Evolutionary conservation across 1,284 basidiomycete genomes (phyloP), one percentile per base, ranked within the genome.

Genomic region (Neonothopanus nambi): DNA sequence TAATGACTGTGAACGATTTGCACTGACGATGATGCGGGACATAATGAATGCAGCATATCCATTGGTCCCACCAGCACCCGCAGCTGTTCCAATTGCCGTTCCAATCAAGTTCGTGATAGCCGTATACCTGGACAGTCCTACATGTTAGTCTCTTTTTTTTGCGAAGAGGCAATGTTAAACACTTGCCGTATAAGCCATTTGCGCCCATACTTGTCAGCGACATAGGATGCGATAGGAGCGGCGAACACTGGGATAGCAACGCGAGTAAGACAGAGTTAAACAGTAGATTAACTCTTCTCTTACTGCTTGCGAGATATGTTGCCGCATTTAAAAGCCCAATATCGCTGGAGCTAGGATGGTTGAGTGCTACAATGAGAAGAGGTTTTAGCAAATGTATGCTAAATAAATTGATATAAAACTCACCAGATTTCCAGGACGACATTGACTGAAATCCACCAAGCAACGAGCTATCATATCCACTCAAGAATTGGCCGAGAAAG

Each of bases 21-120:
- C 6, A 50, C 53, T n/a, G 15, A 50, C 53, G 17, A 55, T 55
- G 33, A 55, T 45, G 6, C 53, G 48, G 6, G 53, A 55, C 11
- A 50, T 36, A 24, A 55, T 51, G 41, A 55, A 55, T 48, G 50
- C 45, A n/a, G 48, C 53, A 23, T 55, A 55, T 23, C 53, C 53
- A 21, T 49, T 40, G 7, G 53, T 17, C 12, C 21, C 36, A 12
- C 53, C 48, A 23, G 48, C 45, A 17, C 53, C 53, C 17, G 53
- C 40, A 6, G 48, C 53, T 24, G 47, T 42, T 2, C 53, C 53
- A 18, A 55, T 51, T 13, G 53, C 53, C 12, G 53, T 55, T n/a
- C 53, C 52, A 20, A 55, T 21, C 7, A 55, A 39, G 23, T 55
- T 55, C 11, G 53, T 38, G 13, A 50, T 30, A 5, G 56, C 39